Evolutionary conservation across 2,329 filamentous ascomycete species (phyloP).

Genomic region (Arachnomyces sp.): DNA sequence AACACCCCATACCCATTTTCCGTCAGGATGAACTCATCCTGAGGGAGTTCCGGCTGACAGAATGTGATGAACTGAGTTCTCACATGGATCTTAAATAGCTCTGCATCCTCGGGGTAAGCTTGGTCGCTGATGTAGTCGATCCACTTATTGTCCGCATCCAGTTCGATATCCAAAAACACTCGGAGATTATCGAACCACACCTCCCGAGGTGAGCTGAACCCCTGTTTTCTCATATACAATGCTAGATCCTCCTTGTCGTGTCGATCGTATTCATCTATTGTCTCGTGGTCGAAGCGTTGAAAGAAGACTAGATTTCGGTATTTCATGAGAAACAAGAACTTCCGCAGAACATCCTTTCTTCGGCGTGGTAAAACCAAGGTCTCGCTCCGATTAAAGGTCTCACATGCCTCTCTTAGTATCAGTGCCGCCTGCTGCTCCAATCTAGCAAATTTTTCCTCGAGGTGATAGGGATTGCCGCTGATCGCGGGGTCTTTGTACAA

Average conservation of each 20-base stretch:
- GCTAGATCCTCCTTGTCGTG: constrained; percentile 20
- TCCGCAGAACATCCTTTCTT: constrained; percentile 34
- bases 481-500: constrained; percentile 24
- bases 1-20: constrained; percentile 25
- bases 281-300: constrained; percentile 29
- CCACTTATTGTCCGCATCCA: constrained; percentile 22
- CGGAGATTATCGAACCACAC: constrained; percentile 30
- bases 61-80: constrained; percentile 23
- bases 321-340: constrained; percentile 42
- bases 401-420: constrained; percentile 17
- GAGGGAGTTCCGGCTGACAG: constrained; percentile 18
- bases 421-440: constrained; percentile 19
- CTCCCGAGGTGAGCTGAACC: constrained; percentile 22
- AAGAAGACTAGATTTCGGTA: constrained; percentile 34
- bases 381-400: constrained; percentile 5
- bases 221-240: constrained; percentile 25
- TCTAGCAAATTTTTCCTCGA: constrained; percentile 21
- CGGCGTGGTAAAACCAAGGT: constrained; percentile 23
- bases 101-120: constrained; percentile 24
- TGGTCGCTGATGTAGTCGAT: constrained; percentile 15
- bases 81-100: constrained; percentile 21
- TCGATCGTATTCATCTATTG: constrained; percentile 24
- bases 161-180: constrained; percentile 23
- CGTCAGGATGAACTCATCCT: constrained; percentile 28
- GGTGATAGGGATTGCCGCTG: constrained; percentile 14